Evolutionary conservation across 345 rosid species (phyloP), one percentile per base, ranked within the genome.

Genomic region (Eucalyptus polybractea): DNA sequence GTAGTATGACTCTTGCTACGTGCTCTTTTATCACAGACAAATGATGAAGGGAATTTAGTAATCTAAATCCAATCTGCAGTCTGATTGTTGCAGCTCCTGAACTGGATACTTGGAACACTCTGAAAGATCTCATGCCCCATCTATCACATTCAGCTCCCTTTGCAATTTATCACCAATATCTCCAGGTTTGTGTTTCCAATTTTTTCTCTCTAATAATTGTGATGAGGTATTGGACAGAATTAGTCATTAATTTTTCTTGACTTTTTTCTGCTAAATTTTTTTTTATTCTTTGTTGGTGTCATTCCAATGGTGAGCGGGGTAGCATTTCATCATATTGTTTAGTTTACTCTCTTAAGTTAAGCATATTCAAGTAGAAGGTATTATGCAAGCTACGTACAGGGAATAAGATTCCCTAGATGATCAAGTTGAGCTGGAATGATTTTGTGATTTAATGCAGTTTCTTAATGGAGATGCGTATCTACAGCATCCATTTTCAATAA

Each of bases 101-200:
- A 89, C 89, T 94, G 88, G 99, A 96, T 90, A 92, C 96, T 51
- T 97, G 99, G 97, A 93, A 80, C 88, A 86, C 93, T 45, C 91
- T 93, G 62, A 95, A 97, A 91, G 97, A 94, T 91, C 93, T 95
- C 62, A 90, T 97, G 91, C 99, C 99, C 44, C 95, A 95, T 81
- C 91, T 95, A 86, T 93, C 98, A 22, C 93, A 92, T 92, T 98
- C 99, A 42, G 98, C 99, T 87, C 98, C 99, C 25, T 96, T 97
- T 87, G 99, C 96, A 76, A 95, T 97, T 45, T 96, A 97, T 90
- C 99, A 98, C 91, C 99, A 97, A 90, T 95, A 96, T 94, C 94
- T 97, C 89, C 98, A 96, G 98, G 99, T 97, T 50, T 50, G 53
- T 88, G 89, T 40, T 33, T 33, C 42, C 45, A 24, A 47, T 51